Percentiles rank a stretch among this genome's conserved stretches.
phyloP scores from a whole-genome alignment of 2,329 filamentous ascomycete species.

The Dendryphion nanum region DNA sequence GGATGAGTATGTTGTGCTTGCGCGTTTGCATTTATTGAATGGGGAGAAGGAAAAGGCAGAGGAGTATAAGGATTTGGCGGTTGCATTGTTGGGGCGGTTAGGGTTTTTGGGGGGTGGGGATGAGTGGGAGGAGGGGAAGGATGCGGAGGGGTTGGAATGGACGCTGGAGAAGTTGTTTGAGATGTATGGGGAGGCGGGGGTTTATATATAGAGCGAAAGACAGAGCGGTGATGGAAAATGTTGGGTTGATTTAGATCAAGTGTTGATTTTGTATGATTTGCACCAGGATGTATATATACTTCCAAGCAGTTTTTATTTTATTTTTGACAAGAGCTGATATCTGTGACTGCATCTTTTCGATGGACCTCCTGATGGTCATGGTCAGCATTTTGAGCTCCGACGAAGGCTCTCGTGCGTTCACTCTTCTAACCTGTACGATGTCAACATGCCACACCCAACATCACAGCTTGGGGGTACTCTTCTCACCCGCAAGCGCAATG shows the following conservation, averaged over 20 bases:
- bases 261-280: too few relatives aligned
- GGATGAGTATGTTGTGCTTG: constrained; percentile 18
- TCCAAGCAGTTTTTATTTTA: too few relatives aligned
- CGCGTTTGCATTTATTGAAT: constrained; percentile 11
- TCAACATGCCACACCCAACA: constrained; percentile 1
- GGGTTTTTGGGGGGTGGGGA: constrained; percentile 16
- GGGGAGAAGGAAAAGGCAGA: constrained; percentile 12
- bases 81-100: constrained; percentile 10
- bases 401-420: too few relatives aligned
- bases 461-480: constrained; percentile 3
- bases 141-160: constrained; percentile 8
- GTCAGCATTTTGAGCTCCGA: too few relatives aligned
- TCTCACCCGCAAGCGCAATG: constrained; percentile 60
- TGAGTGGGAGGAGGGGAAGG: constrained; percentile 7
- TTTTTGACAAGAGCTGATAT: too few relatives aligned
- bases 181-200: neutral
- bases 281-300: too few relatives aligned
- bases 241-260: too few relatives aligned
- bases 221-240: too few relatives aligned
- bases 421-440: constrained; percentile 9
- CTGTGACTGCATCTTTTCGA: too few relatives aligned
- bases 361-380: too few relatives aligned
- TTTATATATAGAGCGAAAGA: too few relatives aligned
- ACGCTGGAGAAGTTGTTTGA: neutral
- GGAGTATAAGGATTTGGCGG: constrained; percentile 6